A percentile compares a stretch with the other conserved stretches of the same genome.
Conservation (phyloP, 768 basidiomycete genomes). For the Candolleomyces aberdarensis region DNA sequence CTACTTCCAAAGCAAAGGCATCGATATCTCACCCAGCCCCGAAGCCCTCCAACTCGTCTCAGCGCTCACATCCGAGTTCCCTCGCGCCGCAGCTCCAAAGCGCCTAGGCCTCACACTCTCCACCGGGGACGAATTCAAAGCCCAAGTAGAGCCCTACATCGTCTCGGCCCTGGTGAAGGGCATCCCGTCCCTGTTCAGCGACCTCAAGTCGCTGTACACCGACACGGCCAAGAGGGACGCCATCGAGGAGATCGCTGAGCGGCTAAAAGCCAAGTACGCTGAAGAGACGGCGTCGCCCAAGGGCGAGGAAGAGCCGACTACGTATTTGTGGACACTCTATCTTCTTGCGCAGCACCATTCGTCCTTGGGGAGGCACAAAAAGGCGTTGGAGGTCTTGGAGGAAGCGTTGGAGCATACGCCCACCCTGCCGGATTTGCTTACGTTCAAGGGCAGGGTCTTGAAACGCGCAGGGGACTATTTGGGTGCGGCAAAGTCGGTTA, state of each 20-base stretch:
- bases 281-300: slow-evolving; percentile 20
- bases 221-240: slow-evolving; percentile 59
- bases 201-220: slow-evolving; percentile 81
- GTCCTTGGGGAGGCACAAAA: slow-evolving; percentile 46
- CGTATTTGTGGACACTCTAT: slow-evolving; percentile 93
- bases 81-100: slow-evolving; percentile 66
- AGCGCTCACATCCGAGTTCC: slow-evolving; percentile 58
- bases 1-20: slow-evolving; percentile 61
- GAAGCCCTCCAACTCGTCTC: slow-evolving; percentile 57
- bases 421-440: slow-evolving; percentile 86
- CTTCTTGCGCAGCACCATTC: slow-evolving; percentile 91
- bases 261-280: slow-evolving; percentile 30
- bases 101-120: slow-evolving; percentile 73
- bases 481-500: slow-evolving; percentile 71
- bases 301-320: slow-evolving; percentile 58
- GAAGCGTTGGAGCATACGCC: slow-evolving; percentile 82
- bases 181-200: slow-evolving; percentile 89
- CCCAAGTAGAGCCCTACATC: slow-evolving; percentile 66
- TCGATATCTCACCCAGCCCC: slow-evolving; percentile 54
- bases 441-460: slow-evolving; percentile 76
- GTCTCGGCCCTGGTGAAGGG: slow-evolving; percentile 72
- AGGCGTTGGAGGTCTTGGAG: slow-evolving; percentile 62
- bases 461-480: slow-evolving; percentile 82
- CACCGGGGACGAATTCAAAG: slow-evolving; percentile 63
- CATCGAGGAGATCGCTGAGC: slow-evolving; percentile 70